Percentiles rank a stretch among this genome's conserved stretches.
Conservation (phyloP, 345 rosid genomes). For the Gossypioides kirkii region DNA sequence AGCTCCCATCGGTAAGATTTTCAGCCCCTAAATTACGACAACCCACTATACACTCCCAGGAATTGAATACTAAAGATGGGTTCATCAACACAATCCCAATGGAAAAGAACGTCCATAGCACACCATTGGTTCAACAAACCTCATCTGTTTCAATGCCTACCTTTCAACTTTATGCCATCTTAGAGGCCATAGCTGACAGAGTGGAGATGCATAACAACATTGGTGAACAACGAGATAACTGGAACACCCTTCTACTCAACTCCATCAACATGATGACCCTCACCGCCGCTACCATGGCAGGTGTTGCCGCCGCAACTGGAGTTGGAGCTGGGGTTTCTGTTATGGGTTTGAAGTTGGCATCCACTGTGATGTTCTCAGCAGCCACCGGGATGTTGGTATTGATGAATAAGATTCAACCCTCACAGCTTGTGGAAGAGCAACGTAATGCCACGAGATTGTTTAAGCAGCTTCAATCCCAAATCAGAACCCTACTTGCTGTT, state of each 20-base stretch:
- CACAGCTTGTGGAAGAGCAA: conserved; percentile 60
- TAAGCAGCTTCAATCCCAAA: conserved; percentile 39
- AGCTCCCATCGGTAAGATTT: conserved; percentile 2
- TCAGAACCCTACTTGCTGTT: conserved; percentile 24
- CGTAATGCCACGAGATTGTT: conserved; percentile 48
- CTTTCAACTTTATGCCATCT: conserved; percentile 25
- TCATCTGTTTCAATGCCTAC: conserved; percentile 1
- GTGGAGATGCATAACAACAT: conserved; percentile 49
- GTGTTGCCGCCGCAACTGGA: conserved; percentile 25
- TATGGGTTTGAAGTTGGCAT: conserved; percentile 32
- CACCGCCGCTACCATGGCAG: conserved; percentile 46
- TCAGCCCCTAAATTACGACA: conserved; percentile 24
- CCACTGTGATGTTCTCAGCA: conserved; percentile 34
- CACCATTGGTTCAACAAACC: background rate
- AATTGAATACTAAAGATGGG: conserved; percentile 6
- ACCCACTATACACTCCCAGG: conserved; percentile 1
- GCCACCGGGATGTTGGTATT: conserved; percentile 36
- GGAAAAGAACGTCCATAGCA: background rate
- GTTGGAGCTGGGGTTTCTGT: conserved; percentile 13
- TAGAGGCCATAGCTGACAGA: conserved; percentile 46
- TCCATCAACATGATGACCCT: conserved; percentile 47
- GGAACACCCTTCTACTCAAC: conserved; percentile 46
- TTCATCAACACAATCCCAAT: conserved; percentile 8
- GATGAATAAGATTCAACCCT: conserved; percentile 52
- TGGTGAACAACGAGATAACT: conserved; percentile 43